A percentile compares a stretch with the other conserved stretches of the same genome.
Conservation (phyloP, 306 rosid genomes). For the Abrus precatorius region DNA sequence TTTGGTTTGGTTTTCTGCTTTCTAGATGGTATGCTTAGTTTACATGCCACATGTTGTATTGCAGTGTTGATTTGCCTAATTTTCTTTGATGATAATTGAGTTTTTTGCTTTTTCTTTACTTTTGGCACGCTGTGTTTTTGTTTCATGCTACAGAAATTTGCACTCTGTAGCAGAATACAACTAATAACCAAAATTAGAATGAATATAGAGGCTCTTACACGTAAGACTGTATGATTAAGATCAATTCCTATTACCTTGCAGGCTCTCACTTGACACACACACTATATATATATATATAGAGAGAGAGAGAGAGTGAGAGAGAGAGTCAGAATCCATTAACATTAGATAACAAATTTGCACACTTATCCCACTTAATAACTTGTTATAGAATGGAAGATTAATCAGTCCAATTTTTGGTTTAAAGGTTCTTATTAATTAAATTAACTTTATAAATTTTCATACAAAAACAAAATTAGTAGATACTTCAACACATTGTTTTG, state of each 20-base stretch:
- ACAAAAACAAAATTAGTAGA: too few species aligned
- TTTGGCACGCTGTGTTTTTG: not conserved
- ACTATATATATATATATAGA: too few species aligned
- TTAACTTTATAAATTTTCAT: too few species aligned
- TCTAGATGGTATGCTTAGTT: not conserved
- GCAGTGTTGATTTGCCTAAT: not conserved
- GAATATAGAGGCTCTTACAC: not conserved
- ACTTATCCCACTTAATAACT: too few species aligned
- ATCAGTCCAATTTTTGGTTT: too few species aligned
- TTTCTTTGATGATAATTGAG: not conserved
- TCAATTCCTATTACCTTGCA: not conserved
- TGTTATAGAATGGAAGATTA: too few species aligned
- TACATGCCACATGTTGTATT: not conserved
- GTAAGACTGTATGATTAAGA: not conserved
- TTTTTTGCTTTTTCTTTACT: not conserved
- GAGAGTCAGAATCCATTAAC: too few species aligned
- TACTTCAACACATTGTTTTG: too few species aligned
- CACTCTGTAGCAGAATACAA: not conserved
- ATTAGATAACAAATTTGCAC: too few species aligned
- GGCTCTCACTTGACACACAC: not conserved
- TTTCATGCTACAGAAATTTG: not conserved
- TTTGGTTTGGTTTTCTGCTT: not conserved
- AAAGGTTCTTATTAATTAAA: too few species aligned
- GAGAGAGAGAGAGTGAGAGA: too few species aligned
- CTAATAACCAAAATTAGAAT: not conserved